Base-by-base conservation (phyloP, 345 rosid species). In the Moricandia arvensis region DNA sequence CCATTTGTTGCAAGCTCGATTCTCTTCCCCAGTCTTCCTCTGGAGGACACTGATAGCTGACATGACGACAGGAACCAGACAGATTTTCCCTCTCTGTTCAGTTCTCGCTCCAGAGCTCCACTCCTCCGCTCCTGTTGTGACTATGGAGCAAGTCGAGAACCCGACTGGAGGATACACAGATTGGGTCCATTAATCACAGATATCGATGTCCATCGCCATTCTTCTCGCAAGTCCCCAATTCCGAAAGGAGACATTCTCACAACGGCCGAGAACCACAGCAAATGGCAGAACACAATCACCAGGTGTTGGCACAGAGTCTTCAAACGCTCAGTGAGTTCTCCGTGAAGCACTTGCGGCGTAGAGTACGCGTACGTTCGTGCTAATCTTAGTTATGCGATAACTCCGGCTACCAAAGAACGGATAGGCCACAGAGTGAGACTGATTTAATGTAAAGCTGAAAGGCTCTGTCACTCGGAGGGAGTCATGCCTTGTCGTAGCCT, bases 231-330 rank as follows among this genome's bases (percentile, higher is more conserved):
- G 81, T 75, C 35, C 35, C 62, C 79, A 31, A 77, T 75, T 79
- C 77, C 87, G 11, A 73, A 63, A 73, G 81, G 66, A 29, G 83
- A 72, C 63, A 93, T 87, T 77, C 88, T 86, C 81, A 84, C 86
- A 74, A 86, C 82, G 55, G 90, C 89, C 89, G 69, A 86, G 85
- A 78, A 92, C 93, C 93, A 13, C 91, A 86, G 79, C 95, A 87
- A 87, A 69, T 94, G 98, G 97, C 97, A 94, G 84, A 84, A 87
- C 84, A 86, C 91, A 27, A 91, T 91, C 60, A 91, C 96, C 96
- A 27, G 97, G 96, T 13, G 96, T 91, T 31, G 97, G 96, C n/a
- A 55, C 98, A 94, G 79, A 82, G 98, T 73, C 91, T 94, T 73
- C 82, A 75, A 83, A 90, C 15, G 96, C n/a, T 94, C 15, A 82